These are phyloP conservation scores for Luvunga scandens DNA, from an alignment of 345 rosid genomes.

Conservation along the genomic window DNA sequence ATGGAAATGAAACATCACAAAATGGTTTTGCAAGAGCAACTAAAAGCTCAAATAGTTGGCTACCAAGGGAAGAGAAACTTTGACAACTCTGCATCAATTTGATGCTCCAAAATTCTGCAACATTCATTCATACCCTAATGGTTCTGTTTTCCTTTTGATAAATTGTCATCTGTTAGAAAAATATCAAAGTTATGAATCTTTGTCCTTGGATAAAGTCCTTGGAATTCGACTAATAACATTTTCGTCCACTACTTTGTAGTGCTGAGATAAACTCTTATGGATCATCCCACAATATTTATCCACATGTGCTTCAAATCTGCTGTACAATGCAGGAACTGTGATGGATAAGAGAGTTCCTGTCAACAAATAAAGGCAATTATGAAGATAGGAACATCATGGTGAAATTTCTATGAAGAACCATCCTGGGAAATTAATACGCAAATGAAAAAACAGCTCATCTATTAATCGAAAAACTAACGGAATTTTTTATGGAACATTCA, in stretches of 20 bases:
- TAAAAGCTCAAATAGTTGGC: neutral
- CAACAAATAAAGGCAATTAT: conserved; percentile 22
- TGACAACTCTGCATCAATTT: neutral
- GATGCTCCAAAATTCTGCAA: neutral
- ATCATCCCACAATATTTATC: conserved; percentile 70
- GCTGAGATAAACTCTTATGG: conserved; percentile 58
- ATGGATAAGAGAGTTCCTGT: conserved; percentile 75
- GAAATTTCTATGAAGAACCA: neutral
- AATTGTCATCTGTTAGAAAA: neutral
- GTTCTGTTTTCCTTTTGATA: neutral
- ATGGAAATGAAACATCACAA: neutral
- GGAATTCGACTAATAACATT: conserved; percentile 71
- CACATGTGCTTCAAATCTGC: conserved; percentile 58
- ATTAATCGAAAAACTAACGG: neutral
- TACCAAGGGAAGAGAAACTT: neutral
- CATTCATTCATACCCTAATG: neutral
- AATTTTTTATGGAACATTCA: neutral
- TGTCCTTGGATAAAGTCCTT: conserved; percentile 58
- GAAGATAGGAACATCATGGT: neutral
- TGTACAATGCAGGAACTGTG: conserved; percentile 81
- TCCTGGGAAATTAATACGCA: neutral
- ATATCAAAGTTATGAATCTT: conserved; percentile 38
- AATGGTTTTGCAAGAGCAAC: neutral
- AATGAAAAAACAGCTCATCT: neutral
- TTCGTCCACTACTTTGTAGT: conserved; percentile 78